Evolutionary conservation across 345 rosid species (phyloP).

Genomic region (Brassica cretica): DNA sequence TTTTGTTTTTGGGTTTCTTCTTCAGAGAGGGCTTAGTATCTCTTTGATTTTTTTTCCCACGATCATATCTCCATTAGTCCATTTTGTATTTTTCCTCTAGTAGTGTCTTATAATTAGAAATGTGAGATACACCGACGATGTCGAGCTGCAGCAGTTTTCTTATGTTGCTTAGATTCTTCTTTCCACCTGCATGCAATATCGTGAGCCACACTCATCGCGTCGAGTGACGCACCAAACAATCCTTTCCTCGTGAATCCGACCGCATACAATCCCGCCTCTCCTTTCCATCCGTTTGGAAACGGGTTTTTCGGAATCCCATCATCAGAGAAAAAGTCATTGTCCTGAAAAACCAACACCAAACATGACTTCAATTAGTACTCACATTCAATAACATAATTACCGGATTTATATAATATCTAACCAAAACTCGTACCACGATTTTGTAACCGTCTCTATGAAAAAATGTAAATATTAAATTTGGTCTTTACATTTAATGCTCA

Average conservation of each 20-base stretch:
- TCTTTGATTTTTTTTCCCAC: background rate
- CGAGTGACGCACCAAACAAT: slow-evolving; percentile 75
- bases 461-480: background rate
- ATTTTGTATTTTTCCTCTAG: slow-evolving; percentile 29
- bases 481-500: slow-evolving; percentile 15
- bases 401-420: background rate
- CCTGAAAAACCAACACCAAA: slow-evolving; percentile 44
- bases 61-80: background rate
- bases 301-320: slow-evolving; percentile 73
- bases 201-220: slow-evolving; percentile 66
- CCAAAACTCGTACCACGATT: slow-evolving; percentile 17
- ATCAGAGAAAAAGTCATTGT: slow-evolving; percentile 70
- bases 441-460: slow-evolving; percentile 10
- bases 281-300: slow-evolving; percentile 92
- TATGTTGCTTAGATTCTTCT: slow-evolving; percentile 72
- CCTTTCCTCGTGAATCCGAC: slow-evolving; percentile 93
- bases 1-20: slow-evolving; percentile 7
- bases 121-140: slow-evolving; percentile 88
- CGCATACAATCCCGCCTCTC: slow-evolving; percentile 74
- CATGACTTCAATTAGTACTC: slow-evolving; percentile 14
- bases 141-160: slow-evolving; percentile 53
- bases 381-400: background rate
- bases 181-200: slow-evolving; percentile 73
- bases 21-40: slow-evolving; percentile 50
- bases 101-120: slow-evolving; percentile 31